Base-by-base conservation (phyloP, 345 rosid species). In the Punica granatum region DNA sequence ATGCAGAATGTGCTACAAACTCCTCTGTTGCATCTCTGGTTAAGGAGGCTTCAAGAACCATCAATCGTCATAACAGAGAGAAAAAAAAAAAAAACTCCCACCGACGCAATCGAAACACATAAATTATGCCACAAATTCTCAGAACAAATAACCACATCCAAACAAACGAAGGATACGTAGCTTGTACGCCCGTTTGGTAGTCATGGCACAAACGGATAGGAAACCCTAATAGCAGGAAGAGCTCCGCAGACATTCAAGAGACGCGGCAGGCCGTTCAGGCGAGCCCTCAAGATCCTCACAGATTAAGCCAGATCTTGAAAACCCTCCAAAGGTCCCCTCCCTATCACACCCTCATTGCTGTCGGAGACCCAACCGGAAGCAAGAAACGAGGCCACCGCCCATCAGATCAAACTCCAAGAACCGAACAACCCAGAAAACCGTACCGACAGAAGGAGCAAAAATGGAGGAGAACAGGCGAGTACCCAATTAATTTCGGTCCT, bases 151-250 rank as follows among this genome's bases (percentile, higher is more conserved):
- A 59, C 36, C 13, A 26, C 23, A 28, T 53, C 31, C 28, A 7
- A 53, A 23, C 34, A 26, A 7, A 54, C 18, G 11, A 76, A 85
- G 97, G 96, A 91, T 94, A 94, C 99, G 99, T 23, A 94, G 96
- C 83, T 94, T 94, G 87, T 94, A 94, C 30, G 97, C 96, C 69
- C 97, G 97, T 72, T 91, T 94, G 72, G 97, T 89, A 65, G 91
- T 84, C 99, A 94, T 94, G 83, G 83, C 71, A 77, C 74, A 71
- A 68, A 68, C 28, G 77, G 65, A 64, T 68, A 72, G 69, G 74
- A 81, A 83, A 84, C 83, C 85, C 83, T 79, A 83, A 11, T 32
- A 19, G 44, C 70, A 34, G 35, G 62, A 32, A 66, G 66, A 46
- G 60, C 75, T 44, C 70, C 60, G 34, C 53, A 72, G 75, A 72